Base-by-base conservation (phyloP, 2,329 filamentous ascomycete genomes). In the Fusarium fracticaudum region DNA sequence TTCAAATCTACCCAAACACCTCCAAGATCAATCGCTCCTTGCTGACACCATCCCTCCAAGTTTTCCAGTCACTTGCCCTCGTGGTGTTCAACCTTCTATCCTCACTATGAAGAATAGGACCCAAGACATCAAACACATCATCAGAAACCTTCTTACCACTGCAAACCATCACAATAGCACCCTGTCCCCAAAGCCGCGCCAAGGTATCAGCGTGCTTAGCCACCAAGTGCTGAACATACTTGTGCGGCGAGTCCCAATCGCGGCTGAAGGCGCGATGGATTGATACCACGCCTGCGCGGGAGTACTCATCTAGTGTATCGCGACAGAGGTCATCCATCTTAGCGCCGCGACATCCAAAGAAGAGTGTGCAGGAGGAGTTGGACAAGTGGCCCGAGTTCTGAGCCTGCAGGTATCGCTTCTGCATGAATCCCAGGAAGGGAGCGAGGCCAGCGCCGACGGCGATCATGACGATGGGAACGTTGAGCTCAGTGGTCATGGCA, bases 101-200 rank as follows among this genome's bases (percentile, higher is more conserved):
- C 12, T 68, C 65, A 12, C 20, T 20, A 12, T 47, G 66, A 8
- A 68, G 40, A 2, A 68, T 54, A 4, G 65, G 65, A 7, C 54
- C 50, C 17, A 68, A 33, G 14, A 68, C 65, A 48, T 48, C 54
- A 48, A 68, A n/a, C 18, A 68, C 64, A 24, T 58, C 65, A 48
- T 68, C 47, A 4, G 65, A 41, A 0, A 62, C 65, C 40, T 68
- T 68, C 35, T 68, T 68, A 1, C 65, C 65, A 68, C 65, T 68
- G 17, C 65, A 68, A 1, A 68, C 3, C 29, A 68, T 62, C 2
- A 68, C 24, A n/a, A 68, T 22, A 6, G 65, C 64, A 8, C 65
- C 65, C 35, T 68, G 64, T 4, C 18, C 45, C 65, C 65, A 68
- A n/a, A 68, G 45, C 3, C 33, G 40, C 0, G 64, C 54, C 3